Evolutionary conservation across 306 rosid genomes (phyloP).

Genomic region (Pachyrhizus erosus): DNA sequence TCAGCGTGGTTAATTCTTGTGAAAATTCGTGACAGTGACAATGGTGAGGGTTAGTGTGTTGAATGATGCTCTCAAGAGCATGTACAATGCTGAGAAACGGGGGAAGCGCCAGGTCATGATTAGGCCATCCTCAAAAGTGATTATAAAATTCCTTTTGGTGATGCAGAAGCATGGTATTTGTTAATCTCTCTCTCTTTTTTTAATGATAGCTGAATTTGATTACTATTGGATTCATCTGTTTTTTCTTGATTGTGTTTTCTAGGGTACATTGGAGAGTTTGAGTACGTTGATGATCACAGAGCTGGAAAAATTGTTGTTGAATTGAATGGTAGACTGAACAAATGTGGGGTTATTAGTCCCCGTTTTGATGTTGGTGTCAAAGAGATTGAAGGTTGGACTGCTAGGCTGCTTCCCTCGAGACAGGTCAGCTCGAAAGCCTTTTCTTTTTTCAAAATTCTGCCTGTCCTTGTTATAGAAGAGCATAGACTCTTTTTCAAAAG

Average conservation of each 20-base stretch:
- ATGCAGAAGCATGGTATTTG: slow-evolving; percentile 55
- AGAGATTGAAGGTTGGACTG: slow-evolving; percentile 54
- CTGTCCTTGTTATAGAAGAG: not conserved
- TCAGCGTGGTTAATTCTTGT: not conserved
- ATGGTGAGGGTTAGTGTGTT: slow-evolving; percentile 58
- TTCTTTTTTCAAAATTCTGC: not conserved
- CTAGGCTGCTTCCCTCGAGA: slow-evolving; percentile 49
- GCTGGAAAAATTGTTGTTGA: slow-evolving; percentile 55
- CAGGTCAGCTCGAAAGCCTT: slow-evolving; percentile 32
- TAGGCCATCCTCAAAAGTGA: slow-evolving; percentile 54
- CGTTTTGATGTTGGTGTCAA: slow-evolving; percentile 55
- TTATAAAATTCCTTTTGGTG: slow-evolving; percentile 50
- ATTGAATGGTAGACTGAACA: slow-evolving; percentile 51
- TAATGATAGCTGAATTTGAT: not conserved
- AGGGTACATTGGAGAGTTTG: slow-evolving; percentile 57
- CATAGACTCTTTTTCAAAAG: not conserved
- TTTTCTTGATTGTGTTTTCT: slow-evolving; percentile 1
- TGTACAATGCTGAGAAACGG: slow-evolving; percentile 56
- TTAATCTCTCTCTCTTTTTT: not conserved
- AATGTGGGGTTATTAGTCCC: slow-evolving; percentile 55
- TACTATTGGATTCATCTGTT: not conserved
- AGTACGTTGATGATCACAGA: slow-evolving; percentile 55
- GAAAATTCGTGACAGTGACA: slow-evolving; percentile 42
- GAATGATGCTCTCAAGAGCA: slow-evolving; percentile 60
- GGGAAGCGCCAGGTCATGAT: slow-evolving; percentile 56